These are phyloP conservation scores for Rutidosis leptorrhynchoides DNA, from an alignment of 129 eudicot genomes.

Conservation along the genomic window DNA sequence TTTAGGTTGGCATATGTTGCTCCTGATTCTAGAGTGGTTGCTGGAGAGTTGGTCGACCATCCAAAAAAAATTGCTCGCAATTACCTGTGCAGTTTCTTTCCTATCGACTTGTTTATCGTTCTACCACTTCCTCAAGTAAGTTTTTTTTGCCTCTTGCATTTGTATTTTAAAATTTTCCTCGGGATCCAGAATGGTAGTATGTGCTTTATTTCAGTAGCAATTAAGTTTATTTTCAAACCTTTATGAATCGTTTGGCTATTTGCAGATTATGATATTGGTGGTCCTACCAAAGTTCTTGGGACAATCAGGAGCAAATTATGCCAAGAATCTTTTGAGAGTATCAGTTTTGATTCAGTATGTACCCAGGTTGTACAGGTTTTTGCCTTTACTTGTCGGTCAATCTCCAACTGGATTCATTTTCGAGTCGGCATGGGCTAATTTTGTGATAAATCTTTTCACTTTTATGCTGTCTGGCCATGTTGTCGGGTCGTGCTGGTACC, in stretches of 20 bases:
- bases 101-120: constrained; percentile 66
- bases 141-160: constrained; percentile 8
- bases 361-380: constrained; percentile 70
- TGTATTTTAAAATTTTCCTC: too few species aligned
- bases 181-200: too few species aligned
- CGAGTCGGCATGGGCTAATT: constrained; percentile 85
- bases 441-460: constrained; percentile 69
- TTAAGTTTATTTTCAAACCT: neutral
- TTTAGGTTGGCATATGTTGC: constrained; percentile 69
- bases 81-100: constrained; percentile 63
- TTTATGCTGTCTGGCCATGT: constrained; percentile 70
- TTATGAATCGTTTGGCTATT: neutral
- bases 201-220: too few species aligned
- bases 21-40: constrained; percentile 84
- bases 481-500: constrained; percentile 85
- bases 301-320: constrained; percentile 64
- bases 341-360: constrained; percentile 73
- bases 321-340: constrained; percentile 68
- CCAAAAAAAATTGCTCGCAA: constrained; percentile 63
- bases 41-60: constrained; percentile 84
- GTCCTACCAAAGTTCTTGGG: constrained; percentile 46
- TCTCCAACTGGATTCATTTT: constrained; percentile 67
- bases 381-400: constrained; percentile 77
- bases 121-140: constrained; percentile 86
- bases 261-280: constrained; percentile 69